phyloP scores from a whole-genome alignment of 2,329 filamentous ascomycete genomes.

The Ophiostoma pallidulum region DNA sequence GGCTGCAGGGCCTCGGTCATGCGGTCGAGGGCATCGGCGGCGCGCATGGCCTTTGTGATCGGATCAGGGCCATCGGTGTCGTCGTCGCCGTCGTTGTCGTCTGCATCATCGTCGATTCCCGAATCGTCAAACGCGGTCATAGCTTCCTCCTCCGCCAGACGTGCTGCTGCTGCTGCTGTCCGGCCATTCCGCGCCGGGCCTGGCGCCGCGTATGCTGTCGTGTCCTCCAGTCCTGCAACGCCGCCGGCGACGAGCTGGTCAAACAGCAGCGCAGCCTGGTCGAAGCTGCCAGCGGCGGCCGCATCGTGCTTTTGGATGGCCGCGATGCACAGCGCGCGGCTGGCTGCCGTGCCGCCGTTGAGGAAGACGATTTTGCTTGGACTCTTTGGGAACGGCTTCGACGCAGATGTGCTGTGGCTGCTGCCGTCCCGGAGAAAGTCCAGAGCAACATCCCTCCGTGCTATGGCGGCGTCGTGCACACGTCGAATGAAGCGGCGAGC shows the following conservation, averaged over 20 bases:
- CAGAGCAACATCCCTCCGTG: conserved; percentile 39
- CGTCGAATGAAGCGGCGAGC: conserved; percentile 34
- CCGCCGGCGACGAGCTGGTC: conserved; percentile 42
- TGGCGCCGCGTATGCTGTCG: no score
- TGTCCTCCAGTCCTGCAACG: conserved; percentile 27
- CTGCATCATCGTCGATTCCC: not conserved
- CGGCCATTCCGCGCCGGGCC: no score
- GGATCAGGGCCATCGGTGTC: conserved; percentile 32
- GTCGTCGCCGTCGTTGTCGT: conserved; percentile 16
- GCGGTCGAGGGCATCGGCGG: conserved; percentile 47
- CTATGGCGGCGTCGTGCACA: conserved; percentile 40
- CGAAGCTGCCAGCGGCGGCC: conserved; percentile 36
- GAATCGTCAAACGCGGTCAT: no score
- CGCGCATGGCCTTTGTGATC: conserved; percentile 46
- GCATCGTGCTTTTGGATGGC: conserved; percentile 41
- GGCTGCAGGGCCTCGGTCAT: conserved; percentile 47
- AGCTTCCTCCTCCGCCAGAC: no score
- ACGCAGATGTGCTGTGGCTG: conserved; percentile 22
- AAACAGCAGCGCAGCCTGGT: conserved; percentile 43
- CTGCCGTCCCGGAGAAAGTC: conserved; percentile 35
- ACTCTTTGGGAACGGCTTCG: not conserved
- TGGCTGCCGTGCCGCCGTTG: conserved; percentile 48
- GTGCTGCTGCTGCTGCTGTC: not conserved
- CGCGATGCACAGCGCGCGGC: conserved; percentile 44
- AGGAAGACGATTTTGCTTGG: conserved; percentile 44